phyloP scores from a whole-genome alignment of 495 filamentous ascomycete species.

The Penicillium diatomitis region DNA sequence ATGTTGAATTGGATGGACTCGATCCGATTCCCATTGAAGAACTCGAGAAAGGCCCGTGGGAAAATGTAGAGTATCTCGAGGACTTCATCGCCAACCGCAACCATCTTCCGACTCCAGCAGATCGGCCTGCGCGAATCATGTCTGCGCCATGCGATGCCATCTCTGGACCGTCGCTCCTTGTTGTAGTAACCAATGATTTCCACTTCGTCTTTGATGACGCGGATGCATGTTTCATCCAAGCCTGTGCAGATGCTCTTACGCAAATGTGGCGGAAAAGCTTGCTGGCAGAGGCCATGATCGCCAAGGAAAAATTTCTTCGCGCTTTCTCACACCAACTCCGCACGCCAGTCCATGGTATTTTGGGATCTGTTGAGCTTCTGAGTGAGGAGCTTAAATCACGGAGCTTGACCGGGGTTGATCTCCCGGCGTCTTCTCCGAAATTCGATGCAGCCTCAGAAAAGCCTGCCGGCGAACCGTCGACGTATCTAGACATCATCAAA shows the following conservation, averaged over 20 bases:
- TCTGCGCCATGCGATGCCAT: constrained; percentile 4
- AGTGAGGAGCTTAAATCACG: constrained; percentile 4
- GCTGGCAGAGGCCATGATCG: constrained; percentile 6
- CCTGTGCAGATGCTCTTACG: constrained; percentile 5
- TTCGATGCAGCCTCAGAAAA: neutral
- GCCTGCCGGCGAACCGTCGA: neutral
- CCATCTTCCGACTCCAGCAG: neutral
- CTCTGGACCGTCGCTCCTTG: constrained; percentile 7
- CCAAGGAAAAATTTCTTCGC: constrained; percentile 14
- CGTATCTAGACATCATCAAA: constrained; percentile 8
- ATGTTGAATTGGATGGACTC: constrained; percentile 6
- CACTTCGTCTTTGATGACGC: constrained; percentile 11
- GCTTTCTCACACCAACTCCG: constrained; percentile 14
- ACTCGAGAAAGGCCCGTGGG: constrained; percentile 6
- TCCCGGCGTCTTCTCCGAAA: neutral
- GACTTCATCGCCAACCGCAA: constrained; percentile 8
- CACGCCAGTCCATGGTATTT: constrained; percentile 10
- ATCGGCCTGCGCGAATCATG: constrained; percentile 2
- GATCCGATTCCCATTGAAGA: neutral
- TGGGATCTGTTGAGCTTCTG: constrained; percentile 11
- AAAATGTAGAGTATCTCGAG: constrained; percentile 10
- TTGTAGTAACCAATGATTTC: constrained; percentile 8
- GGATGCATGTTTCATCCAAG: constrained; percentile 10
- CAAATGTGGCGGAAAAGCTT: constrained; percentile 9
- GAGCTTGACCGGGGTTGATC: neutral